Base-by-base conservation (phyloP, 768 basidiomycete species). In the Trametes cinnabarina region DNA sequence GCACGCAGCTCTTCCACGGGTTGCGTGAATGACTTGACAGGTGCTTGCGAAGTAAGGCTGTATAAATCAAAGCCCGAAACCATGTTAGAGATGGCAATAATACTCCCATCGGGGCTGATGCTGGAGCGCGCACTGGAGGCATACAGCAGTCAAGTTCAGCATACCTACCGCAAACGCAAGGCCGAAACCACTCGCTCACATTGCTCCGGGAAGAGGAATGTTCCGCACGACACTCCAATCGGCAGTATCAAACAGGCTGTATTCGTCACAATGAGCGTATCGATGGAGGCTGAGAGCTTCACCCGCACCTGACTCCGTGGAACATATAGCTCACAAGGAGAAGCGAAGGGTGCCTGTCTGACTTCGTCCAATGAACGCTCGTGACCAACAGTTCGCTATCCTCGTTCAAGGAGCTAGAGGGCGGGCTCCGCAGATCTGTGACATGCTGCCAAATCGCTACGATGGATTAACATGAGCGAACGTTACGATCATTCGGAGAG, bases 291-390 rank as follows among this genome's bases (percentile, higher is more conserved):
- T n/a, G n/a, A n/a, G n/a, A n/a, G n/a, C n/a, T n/a, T n/a, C n/a
- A n/a, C n/a, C n/a, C 39, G 7, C 23, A 51, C 50, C 15, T 12
- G 11, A 51, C 30, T 8, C 50, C 50, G 20, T 51, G 50, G 23
- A 26, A 40, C 50, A 51, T 51, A 40, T 41, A 51, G 9, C 39
- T n/a, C 15, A 41, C 28, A 4, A 41, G 17, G 4, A 51, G 19
- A 22, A 41, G 20, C 5, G 39, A 51, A 3, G 14, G 17, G 37
- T n/a, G 15, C n/a, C 5, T 14, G 9, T 15, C 11, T 8, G 52
- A 34, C 30, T 44, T 44, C 3, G 23, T 54, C 52, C 52, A 54
- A 32, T 54, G 52, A 14, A 54, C 34, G 15, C 52, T 17, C 22
- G 43, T 54, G 15, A 46, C 52, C 11, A 54, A 19, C n/a, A 54